Base-by-base conservation (phyloP, 2,329 filamentous ascomycete species). In the Phialophora macrospora region DNA sequence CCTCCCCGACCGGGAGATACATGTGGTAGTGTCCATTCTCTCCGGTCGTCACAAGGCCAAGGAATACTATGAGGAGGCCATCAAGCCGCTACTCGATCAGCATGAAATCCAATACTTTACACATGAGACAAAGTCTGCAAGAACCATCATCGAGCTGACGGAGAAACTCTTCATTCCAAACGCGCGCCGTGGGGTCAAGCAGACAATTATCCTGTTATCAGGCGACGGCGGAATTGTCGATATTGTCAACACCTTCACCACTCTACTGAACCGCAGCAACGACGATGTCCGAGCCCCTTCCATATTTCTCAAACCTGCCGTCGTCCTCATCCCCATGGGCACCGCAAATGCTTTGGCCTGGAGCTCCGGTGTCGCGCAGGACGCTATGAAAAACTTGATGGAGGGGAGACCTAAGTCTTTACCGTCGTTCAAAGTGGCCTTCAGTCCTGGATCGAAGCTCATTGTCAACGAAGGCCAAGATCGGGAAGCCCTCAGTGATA, bases 221-320 rank as follows among this genome's bases (percentile, higher is more conserved):
- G 94, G 94, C 6, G 94, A 98, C 76, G 94, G 94, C 14, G 94
- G 93, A 5, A 77, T 96, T 1, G 85, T 93, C 20, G 94, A 98
- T 72, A 81, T 95, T 1, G 81, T 97, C 65, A 96, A 97, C 74
- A 85, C 85, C 2, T 81, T 90, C 73, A 55, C 75, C 68, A 64
- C 44, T 46, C 64, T 63, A 3, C 65, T 73, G 12, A 67, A 69
- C 52, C 63, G 72, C 7, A 68, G 67, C 4, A 76, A 73, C 12
- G 60, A 73, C 5, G 68, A 71, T 14, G 8, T 46, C 41, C 46
- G 64, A 66, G 11, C 77, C 17, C 60, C 67, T 20, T 69, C 68
- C 12, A 65, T 68, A 41, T 72, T 77, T 63, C 69, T 75, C 66
- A 86, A 86, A 63, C 86, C 89, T 0, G 80, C 83, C 1, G 83